Conservation (phyloP, 495 filamentous ascomycete species). For the Podospora tetraspora region DNA sequence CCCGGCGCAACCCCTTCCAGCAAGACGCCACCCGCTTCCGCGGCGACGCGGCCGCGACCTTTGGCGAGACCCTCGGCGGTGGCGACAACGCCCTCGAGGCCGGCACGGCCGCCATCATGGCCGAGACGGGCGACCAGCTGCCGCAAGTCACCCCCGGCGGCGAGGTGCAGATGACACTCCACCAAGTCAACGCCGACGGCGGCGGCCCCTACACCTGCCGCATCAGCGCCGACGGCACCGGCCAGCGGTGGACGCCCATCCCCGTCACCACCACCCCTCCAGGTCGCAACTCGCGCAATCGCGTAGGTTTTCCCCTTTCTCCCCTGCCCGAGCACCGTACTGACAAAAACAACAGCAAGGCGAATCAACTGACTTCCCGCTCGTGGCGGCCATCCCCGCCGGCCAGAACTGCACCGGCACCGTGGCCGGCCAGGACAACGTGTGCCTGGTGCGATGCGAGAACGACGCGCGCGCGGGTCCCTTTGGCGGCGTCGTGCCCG, state of each 20-base stretch:
- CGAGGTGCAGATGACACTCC: slow-evolving; percentile 46
- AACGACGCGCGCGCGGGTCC: slow-evolving; percentile 47
- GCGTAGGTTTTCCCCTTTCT: slow-evolving; percentile 13
- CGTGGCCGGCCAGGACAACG: slow-evolving; percentile 46
- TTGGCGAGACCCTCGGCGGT: slow-evolving; percentile 38
- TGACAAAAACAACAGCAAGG: slow-evolving; percentile 20
- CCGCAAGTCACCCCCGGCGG: slow-evolving; percentile 47
- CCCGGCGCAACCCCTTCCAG: slow-evolving; percentile 48
- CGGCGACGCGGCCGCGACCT: slow-evolving; percentile 36
- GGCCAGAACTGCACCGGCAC: slow-evolving; percentile 48
- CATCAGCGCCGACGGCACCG: slow-evolving; percentile 47
- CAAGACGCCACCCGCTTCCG: slow-evolving; percentile 50
- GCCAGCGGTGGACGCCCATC: slow-evolving; percentile 37
- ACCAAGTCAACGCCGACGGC: slow-evolving; percentile 49
- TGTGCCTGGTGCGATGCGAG: slow-evolving; percentile 50
- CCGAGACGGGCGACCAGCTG: slow-evolving; percentile 40
- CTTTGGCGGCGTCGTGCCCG: slow-evolving; percentile 50
- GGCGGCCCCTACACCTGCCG: slow-evolving; percentile 44
- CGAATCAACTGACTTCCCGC: slow-evolving; percentile 37
- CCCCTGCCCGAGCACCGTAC: not conserved
- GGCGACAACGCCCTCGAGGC: slow-evolving; percentile 46
- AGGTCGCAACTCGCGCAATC: slow-evolving; percentile 33
- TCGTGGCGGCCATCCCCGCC: slow-evolving; percentile 43
- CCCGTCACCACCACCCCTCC: slow-evolving; percentile 35
- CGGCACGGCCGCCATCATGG: slow-evolving; percentile 44